Conservation (phyloP, 148 eudicot genomes). For the Vaccinium vitisidaea region DNA sequence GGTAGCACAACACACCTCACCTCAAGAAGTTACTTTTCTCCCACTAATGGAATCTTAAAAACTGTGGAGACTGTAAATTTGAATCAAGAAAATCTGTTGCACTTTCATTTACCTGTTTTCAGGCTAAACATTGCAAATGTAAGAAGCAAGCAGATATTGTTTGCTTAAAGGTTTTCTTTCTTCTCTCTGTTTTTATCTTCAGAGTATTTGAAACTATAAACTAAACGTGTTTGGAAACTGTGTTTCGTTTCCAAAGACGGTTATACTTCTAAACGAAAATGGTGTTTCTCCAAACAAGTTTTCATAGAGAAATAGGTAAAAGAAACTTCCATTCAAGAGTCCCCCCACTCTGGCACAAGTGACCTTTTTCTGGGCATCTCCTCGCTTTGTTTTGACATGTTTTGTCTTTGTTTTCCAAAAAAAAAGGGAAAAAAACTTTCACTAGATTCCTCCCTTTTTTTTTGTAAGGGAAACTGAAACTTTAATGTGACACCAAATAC, state of each 20-base stretch:
- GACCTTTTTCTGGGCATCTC: not conserved
- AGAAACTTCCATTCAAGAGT: not conserved
- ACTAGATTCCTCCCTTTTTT: not conserved
- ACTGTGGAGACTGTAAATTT: not conserved
- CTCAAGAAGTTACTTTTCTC: not conserved
- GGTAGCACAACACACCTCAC: constrained; percentile 19
- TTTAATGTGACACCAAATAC: not conserved
- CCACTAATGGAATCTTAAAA: not conserved
- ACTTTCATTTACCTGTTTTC: not conserved
- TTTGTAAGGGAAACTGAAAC: not conserved
- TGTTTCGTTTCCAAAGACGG: not conserved
- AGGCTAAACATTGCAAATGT: not conserved
- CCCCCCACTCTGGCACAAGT: not conserved
- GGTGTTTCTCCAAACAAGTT: not conserved
- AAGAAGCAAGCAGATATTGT: not conserved
- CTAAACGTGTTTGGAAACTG: not conserved
- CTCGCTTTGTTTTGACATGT: not conserved
- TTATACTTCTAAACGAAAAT: not conserved
- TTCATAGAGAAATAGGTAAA: not conserved
- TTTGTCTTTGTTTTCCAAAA: not conserved
- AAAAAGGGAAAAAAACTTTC: no score
- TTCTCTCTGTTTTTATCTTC: not conserved
- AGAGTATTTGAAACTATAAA: not conserved
- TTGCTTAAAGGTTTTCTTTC: not conserved
- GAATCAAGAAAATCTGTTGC: not conserved